Base-by-base conservation (phyloP, 345 rosid species). In the Cardamine resedifolia region DNA sequence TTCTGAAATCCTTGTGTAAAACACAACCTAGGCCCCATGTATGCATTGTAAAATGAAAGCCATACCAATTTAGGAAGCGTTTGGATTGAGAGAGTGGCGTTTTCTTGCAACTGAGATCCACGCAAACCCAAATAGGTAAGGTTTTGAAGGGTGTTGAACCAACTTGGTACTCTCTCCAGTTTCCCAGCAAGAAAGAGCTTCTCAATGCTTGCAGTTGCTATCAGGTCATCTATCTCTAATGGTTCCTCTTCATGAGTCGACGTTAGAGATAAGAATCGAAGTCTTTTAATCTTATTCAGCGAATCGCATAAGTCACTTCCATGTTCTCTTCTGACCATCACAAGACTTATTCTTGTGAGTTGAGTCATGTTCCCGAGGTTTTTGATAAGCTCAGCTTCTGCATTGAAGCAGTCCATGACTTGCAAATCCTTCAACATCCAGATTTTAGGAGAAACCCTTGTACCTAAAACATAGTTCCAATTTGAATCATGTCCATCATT, bases 101-200 rank as follows among this genome's bases (percentile, higher is more conserved):
- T 63, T 63, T 72, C 78, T 38, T 27, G 24, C 16, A 81, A 38
- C 70, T 71, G 60, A 19, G 83, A 77, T 41, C 80, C 70, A 7
- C 64, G 74, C 26, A 79, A 44, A 24, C 36, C 39, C 23, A 81
- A 27, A 10, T 33, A 24, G 6, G 67, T 47, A 2, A 78, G 52
- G 75, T 45, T 76, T 1, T 76, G 68, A 41, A 78, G 84, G 15
- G 70, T 59, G 15, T 28, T 55, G 30, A 84, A 79, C 87, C 87
- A 84, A 1, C 16, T 56, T 7, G 85, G 80, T 19, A 81, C 71
- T 19, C 39, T 81, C 47, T 75, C 72, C 33, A 77, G 47, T 59
- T 75, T 81, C 34, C 83, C 85, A 5, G 56, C 49, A 6, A 79
- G 70, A 38, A 12, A 49, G 10, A 81, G 79, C 57, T 28, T 79